Evolutionary conservation across 2,329 filamentous ascomycete species (phyloP), one percentile per base, ranked within the genome.

Genomic region (Alternaria panax): DNA sequence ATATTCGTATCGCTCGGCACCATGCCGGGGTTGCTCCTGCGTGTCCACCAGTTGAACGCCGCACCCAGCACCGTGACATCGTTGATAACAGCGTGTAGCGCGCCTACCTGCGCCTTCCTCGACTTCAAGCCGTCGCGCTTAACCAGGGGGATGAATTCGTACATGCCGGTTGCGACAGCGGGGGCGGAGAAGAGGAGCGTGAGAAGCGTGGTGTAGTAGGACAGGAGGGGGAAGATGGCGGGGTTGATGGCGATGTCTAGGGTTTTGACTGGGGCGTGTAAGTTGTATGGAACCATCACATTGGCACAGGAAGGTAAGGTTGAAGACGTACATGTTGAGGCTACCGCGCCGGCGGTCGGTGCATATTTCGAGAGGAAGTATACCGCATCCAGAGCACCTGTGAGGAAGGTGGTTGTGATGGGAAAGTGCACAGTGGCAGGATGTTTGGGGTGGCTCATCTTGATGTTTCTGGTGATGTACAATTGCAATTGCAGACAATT

Each of bases 381-480:
- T 18, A 80, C 64, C 30, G 75, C 73, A 66, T 83, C 81, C 59
- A 83, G 77, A 42, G 60, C 76, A 50, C 77, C 80, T 34, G 79
- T 76, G 14, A 82, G 71, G 42, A 74, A 66, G 59, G 80, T 75
- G 70, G 82, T 82, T 56, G 80, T 76, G 53, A 84, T 76, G 20
- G 82, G 81, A 68, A 81, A 82, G 71, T 84, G 82, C 43, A 83
- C 80, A 11, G 77, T 72, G 25, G 80, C 80, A 48, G 81, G 81
- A 65, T 84, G 81, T 41, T 75, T 69, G 53, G 82, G 81, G 64
- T 81, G 80, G 59, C 76, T 79, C 57, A 60, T 63, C 41, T 24
- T 66, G 57, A 25, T 18, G 25, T 34, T 20, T 46, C n/a, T 18
- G 28, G 4, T 16, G 38, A 25, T 24, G 27, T 7, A 5, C 16